Evolutionary conservation across 179 eudicot species (phyloP), one percentile per base, ranked within the genome.

Genomic region (Gypsophila paniculata): DNA sequence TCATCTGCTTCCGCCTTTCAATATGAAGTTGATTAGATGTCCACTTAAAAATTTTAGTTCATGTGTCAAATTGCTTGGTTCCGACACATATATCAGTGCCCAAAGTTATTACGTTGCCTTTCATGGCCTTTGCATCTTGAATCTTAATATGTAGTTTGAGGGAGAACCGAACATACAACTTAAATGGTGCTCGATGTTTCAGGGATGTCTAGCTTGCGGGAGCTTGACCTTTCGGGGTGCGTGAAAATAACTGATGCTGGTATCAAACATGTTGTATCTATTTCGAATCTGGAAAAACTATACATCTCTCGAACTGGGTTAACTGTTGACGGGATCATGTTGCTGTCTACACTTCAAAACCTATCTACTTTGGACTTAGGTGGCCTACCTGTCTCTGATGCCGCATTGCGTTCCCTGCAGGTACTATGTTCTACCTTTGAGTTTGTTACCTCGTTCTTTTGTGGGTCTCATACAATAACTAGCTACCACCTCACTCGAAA

Each of bases 211-310:
- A 72, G 74, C 83, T 85, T 93, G 68, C 89, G 74, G 79, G 93
- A 85, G 79, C 60, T 93, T 25, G 86, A 93, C 79, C 89, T 93
- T 44, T 89, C 96, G 29, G 83, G 90, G 67, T 93, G 98, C 81
- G 59, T 79, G 39, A 93, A 89, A 78, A 76, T 93, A 61, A 84
- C 86, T 73, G 86, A 93, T 84, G 82, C 87, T 61, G 97, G 98
- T 39, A 76, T 93, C 61, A 75, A 64, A 72, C 96, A 93, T 86
- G 86, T 93, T 64, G 76, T 86, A 64, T 84, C 93, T 11, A 54
- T 87, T 82, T 72, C 86, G 34, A 68, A 76, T 18, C 78, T 93
- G 61, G 90, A 91, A 74, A 89, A 84, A 71, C 74, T 93, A 59
- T 66, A 78, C 69, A 82, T 93, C 58, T 85, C 97, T 61, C 84